Base-by-base conservation (phyloP, 495 filamentous ascomycete species). In the Saxophila tyrrhenica region DNA sequence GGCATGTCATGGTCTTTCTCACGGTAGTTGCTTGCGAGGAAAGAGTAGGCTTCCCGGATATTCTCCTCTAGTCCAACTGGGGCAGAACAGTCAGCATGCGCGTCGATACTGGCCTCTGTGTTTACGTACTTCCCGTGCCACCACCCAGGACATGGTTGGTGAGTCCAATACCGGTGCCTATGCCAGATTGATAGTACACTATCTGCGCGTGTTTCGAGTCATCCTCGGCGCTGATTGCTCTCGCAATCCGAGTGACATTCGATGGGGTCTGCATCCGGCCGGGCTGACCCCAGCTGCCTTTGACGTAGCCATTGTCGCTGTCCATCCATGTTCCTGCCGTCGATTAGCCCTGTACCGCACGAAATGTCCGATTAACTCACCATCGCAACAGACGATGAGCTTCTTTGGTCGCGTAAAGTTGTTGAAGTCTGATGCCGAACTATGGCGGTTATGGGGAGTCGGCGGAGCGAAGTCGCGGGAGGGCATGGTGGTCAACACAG, bases 1-100 rank as follows among this genome's bases (percentile, higher is more conserved):
- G 35, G 42, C 2, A 8, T 2, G 2, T 52, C 39, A 42, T 58
- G 60, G 54, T 70, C 66, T 15, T 69, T 67, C 45, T 68, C 66
- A 1, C 53, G 50, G 46, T 71, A 71, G 51, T 70, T 71, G 50
- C 68, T 62, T 60, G 69, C 69, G 0, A 72, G 44, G 50, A 72
- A 72, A 9, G 58, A 45, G 50, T 72, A 72, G 0, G 70, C 69
- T 57, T 61, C 61, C 3, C 61, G 57, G 2, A 63, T 42, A 32
- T 63, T 63, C 42, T 61, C 61, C 2, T 44, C 43, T 1, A 64
- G 25, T 8, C 61, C 61, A n/a, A 53, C 16, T n/a, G n/a, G n/a
- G n/a, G n/a, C n/a, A n/a, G n/a, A n/a, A n/a, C n/a, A n/a, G n/a
- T n/a, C n/a, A n/a, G n/a, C n/a, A n/a, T n/a, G n/a, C n/a, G n/a